Evolutionary conservation across 345 rosid species (phyloP), one percentile per base, ranked within the genome.

Genomic region (Eucalyptus paniculata): DNA sequence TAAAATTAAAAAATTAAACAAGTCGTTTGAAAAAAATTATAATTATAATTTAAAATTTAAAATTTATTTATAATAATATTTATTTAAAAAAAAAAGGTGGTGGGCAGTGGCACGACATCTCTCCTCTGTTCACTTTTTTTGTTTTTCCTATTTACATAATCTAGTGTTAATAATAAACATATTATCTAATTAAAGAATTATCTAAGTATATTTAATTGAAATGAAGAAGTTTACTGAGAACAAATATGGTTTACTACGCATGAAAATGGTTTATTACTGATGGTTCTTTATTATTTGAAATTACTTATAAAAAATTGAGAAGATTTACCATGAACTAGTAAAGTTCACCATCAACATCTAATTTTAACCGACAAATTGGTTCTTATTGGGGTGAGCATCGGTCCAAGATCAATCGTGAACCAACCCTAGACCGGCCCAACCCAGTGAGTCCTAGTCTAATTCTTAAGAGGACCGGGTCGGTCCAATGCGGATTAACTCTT

Each of bases 361-460:
- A 12, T 60, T 60, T 60, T 28, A 6, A 60, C 8, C 4, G 3
- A 26, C 32, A 60, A 60, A 60, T 28, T 4, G 69, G 17, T 60
- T 28, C 8, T 19, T 53, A 19, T 53, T 53, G 1, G 58, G 58
- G 58, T 53, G 58, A 53, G 58, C 10, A 53, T 19, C 10, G 9
- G 58, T 19, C 4, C 5, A 19, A 2, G 58, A 0, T 53, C 5
- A 53, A 53, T 19, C 5, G 24, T 1, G 0, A 0, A 19, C 58
- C 58, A 53, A 53, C 58, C 24, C 24, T 53, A 53, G 11, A 19
- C 11, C 58, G 1, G 24, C 58, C 24, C 11, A 8, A 53, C 58
- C 23, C 1, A 2, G 24, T 0, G 0, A 4, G 58, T 53, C 58
- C 24, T 53, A 21, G 24, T 53, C 2, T 2, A 2, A 53, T 53